Base-by-base conservation (phyloP, 2,329 filamentous ascomycete species). In the Dactylellina leptospora region DNA sequence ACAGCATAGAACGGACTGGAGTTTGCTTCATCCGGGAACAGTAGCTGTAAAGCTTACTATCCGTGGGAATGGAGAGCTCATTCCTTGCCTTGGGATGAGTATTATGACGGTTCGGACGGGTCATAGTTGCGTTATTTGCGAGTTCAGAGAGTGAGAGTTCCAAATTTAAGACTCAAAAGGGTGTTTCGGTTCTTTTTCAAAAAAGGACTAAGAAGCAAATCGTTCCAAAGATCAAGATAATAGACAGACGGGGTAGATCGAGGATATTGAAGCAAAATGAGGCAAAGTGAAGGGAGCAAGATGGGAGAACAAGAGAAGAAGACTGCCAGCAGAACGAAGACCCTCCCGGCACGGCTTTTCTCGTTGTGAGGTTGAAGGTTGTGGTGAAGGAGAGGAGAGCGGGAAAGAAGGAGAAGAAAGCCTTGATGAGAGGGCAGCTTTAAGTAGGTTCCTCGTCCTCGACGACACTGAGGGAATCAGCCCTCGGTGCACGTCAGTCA, bases 1-100 rank as follows among this genome's bases (percentile, higher is more conserved):
- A 72, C 68, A 72, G 28, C 59, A 60, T 64, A 2, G 59, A 64
- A 18, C 68, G 59, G n/a, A 72, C 44, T 2, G 68, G 68, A n/a
- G 68, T 72, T 16, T 72, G 68, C 28, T 64, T 72, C 59, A 72
- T 64, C 3, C 68, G 59, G 4, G 68, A 64, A 20, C 53, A 72
- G 53, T 23, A 72, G 4, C 51, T 22, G 27, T 72, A 72, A 10
- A 72, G 56, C 27, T 71, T 61, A 10, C 66, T 71, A 25, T 71
- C 25, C 16, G 40, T 18, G 2, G 66, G 58, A 16, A 71, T 51
- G 2, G 56, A 9, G 40, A 71, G 55, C 18, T 63, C 66, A 58
- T 45, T 53, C n/a, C 40, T 16, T 10, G 33, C 20, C 27, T 48
- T 60, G 9, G 33, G 30, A 11, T 27, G 20, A 36, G 38, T 3